Evolutionary conservation across 176 grass and related monocot genomes (phyloP), one percentile per base, ranked within the genome.

Genomic region (Metroxylon sagu): DNA sequence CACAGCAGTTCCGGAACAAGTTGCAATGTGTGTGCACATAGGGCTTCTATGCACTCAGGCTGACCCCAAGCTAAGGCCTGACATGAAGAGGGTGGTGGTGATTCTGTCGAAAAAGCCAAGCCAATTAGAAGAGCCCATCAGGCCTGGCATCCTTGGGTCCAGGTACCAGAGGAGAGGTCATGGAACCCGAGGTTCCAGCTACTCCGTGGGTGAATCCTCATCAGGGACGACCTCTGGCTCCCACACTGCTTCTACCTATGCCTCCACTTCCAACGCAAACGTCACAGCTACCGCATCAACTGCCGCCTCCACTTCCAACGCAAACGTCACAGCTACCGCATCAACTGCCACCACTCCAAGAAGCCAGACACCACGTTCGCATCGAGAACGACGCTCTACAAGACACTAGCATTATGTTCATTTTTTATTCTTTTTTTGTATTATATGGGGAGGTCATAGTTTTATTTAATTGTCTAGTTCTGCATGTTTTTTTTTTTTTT

Each of bases 41-140:
- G 93, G 84, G 25, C 72, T 98, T 54, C 81, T 98, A 2, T 98
- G 93, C 73, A 81, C 80, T 67, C 93, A 92, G 72, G 66, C 73
- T 3, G 87, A 98, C 53, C 81, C 87, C 21, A 86, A 89, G 70
- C 49, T 74, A 31, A 75, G 93, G 16, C 93, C 82, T 5, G 81
- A 92, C 84, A 98, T 98, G 93, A 98, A 88, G 71, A 68, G 84
- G 35, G 84, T 89, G 16, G 79, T 91, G 5, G 78, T 98, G 52
- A 83, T 85, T 57, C 70, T 98, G 23, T 98, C 87, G 18, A 88
- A 83, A 59, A 98, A 88, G 62, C 84, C 86, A 16, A 88, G 78
- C 63, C 76, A 69, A 35, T 62, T 98, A 4, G 87, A 92, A 60
- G 87, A 98, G 56, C 93, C 93, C 28, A 83, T 66, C 26, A 57